Evolutionary conservation across 306 rosid genomes (phyloP).

Genomic region (Prunus campanulata): DNA sequence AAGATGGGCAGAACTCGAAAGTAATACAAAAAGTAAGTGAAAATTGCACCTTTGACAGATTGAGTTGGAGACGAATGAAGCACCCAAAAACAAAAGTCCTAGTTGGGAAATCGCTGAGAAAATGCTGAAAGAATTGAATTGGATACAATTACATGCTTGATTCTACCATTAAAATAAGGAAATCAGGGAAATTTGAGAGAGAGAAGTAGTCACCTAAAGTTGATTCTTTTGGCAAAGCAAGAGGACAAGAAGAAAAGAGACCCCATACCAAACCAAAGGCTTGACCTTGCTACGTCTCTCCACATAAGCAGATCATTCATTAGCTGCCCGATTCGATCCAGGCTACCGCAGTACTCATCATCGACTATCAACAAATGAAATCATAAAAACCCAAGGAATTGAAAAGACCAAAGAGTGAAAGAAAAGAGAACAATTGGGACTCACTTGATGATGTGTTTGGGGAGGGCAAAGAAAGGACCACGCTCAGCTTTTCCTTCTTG

Average conservation of each 20-base stretch:
- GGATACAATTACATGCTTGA: neutral
- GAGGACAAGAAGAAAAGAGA: constrained; percentile 60
- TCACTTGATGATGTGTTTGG: constrained; percentile 54
- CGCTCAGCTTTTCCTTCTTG: constrained; percentile 61
- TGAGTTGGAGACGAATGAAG: constrained; percentile 70
- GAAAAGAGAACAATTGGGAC: neutral
- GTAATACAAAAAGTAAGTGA: neutral
- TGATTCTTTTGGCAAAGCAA: constrained; percentile 58
- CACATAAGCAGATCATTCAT: constrained; percentile 74
- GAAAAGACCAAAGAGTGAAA: neutral
- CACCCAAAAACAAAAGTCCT: constrained; percentile 57
- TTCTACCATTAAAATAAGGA: neutral
- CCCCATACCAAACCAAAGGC: constrained; percentile 86
- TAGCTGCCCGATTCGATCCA: constrained; percentile 54
- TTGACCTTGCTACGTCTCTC: constrained; percentile 75
- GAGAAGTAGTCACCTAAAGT: constrained; percentile 48
- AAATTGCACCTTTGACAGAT: constrained; percentile 56
- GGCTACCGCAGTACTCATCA: constrained; percentile 45
- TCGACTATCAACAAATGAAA: constrained; percentile 21
- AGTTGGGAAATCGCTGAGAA: constrained; percentile 67
- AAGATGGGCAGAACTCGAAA: neutral
- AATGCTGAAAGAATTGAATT: constrained; percentile 44
- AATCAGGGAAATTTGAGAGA: neutral
- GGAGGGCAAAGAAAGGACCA: constrained; percentile 52
- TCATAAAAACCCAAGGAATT: neutral